Conservation (phyloP, 1,139 yeast species). For the Groenewaldozyma sp. region DNA sequence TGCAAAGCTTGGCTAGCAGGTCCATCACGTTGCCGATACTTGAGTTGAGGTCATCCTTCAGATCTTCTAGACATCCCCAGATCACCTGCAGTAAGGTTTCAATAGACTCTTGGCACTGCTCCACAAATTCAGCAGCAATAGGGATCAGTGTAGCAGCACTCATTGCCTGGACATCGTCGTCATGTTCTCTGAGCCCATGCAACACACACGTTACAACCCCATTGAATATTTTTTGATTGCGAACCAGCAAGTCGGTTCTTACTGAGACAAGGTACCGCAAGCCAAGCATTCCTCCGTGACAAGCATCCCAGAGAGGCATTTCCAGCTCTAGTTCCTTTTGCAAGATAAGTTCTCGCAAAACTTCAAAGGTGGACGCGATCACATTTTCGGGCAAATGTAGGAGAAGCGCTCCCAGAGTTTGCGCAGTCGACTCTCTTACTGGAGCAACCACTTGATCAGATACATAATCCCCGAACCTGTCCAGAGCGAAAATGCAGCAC, state of each 20-base stretch:
- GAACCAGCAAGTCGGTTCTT: constrained; percentile 64
- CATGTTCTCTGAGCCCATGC: constrained; percentile 73
- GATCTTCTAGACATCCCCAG: constrained; percentile 79
- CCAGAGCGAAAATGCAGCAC: constrained; percentile 81
- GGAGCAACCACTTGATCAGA: constrained; percentile 98
- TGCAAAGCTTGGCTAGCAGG: constrained; percentile 75
- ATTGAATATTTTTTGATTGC: constrained; percentile 44
- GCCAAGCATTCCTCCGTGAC: constrained; percentile 97
- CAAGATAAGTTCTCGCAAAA: constrained; percentile 58
- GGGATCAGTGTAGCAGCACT: constrained; percentile 92
- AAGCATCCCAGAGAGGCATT: constrained; percentile 80
- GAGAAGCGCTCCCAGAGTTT: constrained; percentile 80
- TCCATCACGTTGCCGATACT: constrained; percentile 97
- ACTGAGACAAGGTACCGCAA: constrained; percentile 87
- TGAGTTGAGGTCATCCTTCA: constrained; percentile 87
- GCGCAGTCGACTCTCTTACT: constrained; percentile 94
- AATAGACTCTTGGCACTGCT: constrained; percentile 50
- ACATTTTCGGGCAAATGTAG: constrained; percentile 54
- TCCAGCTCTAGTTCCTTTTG: constrained; percentile 45
- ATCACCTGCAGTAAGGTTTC: constrained; percentile 62
- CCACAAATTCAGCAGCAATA: constrained; percentile 75
- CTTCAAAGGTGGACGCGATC: constrained; percentile 51
- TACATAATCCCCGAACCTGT: constrained; percentile 94
- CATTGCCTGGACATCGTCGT: constrained; percentile 96
- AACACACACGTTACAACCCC: constrained; percentile 77